Evolutionary conservation across 2,329 filamentous ascomycete species (phyloP).

Genomic region (Penicillium expansum): DNA sequence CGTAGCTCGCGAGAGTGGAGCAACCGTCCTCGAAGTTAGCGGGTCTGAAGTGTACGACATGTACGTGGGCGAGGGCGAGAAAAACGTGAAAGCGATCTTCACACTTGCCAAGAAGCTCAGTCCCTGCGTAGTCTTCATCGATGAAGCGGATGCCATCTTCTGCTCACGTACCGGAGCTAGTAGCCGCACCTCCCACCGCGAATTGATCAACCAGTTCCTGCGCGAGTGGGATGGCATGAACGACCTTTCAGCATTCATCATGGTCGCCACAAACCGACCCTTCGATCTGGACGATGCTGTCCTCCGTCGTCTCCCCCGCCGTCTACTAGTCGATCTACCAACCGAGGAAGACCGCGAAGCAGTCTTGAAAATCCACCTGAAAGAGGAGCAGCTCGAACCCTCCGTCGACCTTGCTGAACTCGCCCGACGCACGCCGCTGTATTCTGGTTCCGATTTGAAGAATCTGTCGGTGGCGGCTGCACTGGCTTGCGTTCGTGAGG

Average conservation of each 20-base stretch:
- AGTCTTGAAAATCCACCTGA: slow-evolving; percentile 52
- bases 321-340: slow-evolving; percentile 51
- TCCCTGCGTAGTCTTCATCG: slow-evolving; percentile 92
- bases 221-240: slow-evolving; percentile 96
- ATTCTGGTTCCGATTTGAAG: slow-evolving; percentile 54
- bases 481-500: slow-evolving; percentile 48
- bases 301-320: slow-evolving; percentile 50
- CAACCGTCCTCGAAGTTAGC: slow-evolving; percentile 75
- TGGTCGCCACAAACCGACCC: slow-evolving; percentile 94
- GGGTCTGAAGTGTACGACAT: slow-evolving; percentile 93
- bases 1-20: slow-evolving; percentile 63
- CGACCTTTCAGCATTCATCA: slow-evolving; percentile 82
- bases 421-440: slow-evolving; percentile 47
- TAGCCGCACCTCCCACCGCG: slow-evolving; percentile 70
- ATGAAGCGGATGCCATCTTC: slow-evolving; percentile 92
- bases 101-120: slow-evolving; percentile 84
- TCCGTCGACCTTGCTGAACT: slow-evolving; percentile 45
- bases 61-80: slow-evolving; percentile 94
- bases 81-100: slow-evolving; percentile 92
- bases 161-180: slow-evolving; percentile 65
- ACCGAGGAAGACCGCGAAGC: slow-evolving; percentile 44
- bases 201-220: slow-evolving; percentile 94
- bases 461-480: slow-evolving; percentile 53
- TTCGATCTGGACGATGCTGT: slow-evolving; percentile 77
- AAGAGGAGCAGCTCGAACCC: slow-evolving; percentile 44